Evolutionary conservation across 2,329 filamentous ascomycete species (phyloP), one percentile per base, ranked within the genome.

Genomic region (Cytospora leucostoma): DNA sequence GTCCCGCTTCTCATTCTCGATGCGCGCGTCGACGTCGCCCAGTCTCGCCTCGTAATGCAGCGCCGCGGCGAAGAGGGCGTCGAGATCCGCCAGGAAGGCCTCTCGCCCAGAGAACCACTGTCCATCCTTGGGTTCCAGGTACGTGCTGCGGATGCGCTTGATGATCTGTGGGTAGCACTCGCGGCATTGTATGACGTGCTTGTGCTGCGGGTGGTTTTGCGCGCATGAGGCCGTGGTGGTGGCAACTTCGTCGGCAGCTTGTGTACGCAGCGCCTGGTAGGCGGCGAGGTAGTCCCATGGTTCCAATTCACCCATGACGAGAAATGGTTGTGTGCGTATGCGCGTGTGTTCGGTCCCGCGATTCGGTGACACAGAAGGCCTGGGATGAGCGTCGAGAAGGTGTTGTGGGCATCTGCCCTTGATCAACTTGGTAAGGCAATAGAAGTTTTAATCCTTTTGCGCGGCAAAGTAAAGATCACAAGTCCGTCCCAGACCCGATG

Each of bases 91-190:
- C 27, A 84, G 73, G 64, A 86, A 84, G 8, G 74, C 74, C 35
- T 74, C 75, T 37, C 82, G 75, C 53, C 78, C 76, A 2, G 79
- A 75, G 70, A 85, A 85, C 84, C 84, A 86, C 69, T 84, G 81
- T 8, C 59, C 52, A 10, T 56, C 53, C 33, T 44, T 59, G 7
- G 65, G 32, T 49, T 74, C 71, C 17, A 76, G 68, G 65, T 78
- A 81, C 49, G 76, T 75, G 58, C 74, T 71, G 61, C 76, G 71
- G 70, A 86, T 75, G 38, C 76, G 75, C 38, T 81, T 78, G 50
- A 86, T 69, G 5, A 83, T 71, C 60, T 79, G 76, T 21, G 72
- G 71, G 72, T 80, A 83, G 70, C 83, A 85, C 32, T 76, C 73
- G 11, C 76, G 68, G 68, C 82, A 86, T 52, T 82, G 76, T 8